phyloP scores from a whole-genome alignment of 2,329 filamentous ascomycete species.

The Orbilia blumenaviensis region DNA sequence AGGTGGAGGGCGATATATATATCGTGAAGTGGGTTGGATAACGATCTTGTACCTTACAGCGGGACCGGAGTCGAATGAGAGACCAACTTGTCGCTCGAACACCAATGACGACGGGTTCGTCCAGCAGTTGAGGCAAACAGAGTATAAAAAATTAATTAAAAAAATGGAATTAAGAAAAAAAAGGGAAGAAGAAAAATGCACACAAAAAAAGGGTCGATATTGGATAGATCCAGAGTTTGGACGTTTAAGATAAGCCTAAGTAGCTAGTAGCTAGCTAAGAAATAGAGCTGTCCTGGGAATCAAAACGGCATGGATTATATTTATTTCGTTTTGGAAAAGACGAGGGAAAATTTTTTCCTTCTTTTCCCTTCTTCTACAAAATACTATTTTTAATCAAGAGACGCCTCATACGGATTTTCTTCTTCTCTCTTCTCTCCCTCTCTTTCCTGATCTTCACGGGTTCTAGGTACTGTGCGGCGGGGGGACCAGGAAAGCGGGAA shows the following conservation, averaged over 20 bases:
- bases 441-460: background rate
- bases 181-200: background rate
- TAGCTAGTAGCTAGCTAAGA: background rate
- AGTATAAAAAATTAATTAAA: background rate
- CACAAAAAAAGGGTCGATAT: slow-evolving; percentile 11
- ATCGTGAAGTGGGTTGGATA: slow-evolving; percentile 1
- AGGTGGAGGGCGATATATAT: background rate
- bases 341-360: background rate
- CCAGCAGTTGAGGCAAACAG: background rate
- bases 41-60: slow-evolving; percentile 48
- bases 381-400: slow-evolving; percentile 50
- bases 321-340: slow-evolving; percentile 6
- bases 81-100: slow-evolving; percentile 26
- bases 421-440: background rate
- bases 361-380: background rate
- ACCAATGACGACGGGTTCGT: slow-evolving; percentile 18
- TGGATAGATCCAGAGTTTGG: slow-evolving; percentile 24
- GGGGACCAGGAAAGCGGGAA: too few species aligned
- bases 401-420: background rate
- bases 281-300: background rate
- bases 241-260: slow-evolving; percentile 3
- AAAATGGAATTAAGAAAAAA: background rate
- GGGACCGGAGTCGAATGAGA: slow-evolving; percentile 21
- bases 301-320: slow-evolving; percentile 5
- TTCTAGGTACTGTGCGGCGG: slow-evolving; percentile 5